Percentiles rank a stretch among this genome's conserved stretches.
Evolutionary conservation across 495 filamentous ascomycete genomes (phyloP).

Genomic region (Daldinia grandis): DNA sequence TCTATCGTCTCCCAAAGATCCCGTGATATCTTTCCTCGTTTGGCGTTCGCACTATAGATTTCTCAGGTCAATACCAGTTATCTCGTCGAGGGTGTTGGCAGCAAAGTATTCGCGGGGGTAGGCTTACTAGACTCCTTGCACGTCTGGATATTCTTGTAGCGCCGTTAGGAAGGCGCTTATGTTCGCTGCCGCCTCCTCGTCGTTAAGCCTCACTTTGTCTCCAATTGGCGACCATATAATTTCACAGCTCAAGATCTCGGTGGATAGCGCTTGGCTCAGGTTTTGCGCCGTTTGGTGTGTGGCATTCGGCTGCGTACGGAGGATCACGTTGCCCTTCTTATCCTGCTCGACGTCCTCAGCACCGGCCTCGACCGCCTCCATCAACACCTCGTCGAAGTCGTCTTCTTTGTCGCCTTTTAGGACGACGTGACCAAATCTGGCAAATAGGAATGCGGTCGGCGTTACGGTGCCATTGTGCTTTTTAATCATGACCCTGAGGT

Average conservation of each 20-base stretch:
- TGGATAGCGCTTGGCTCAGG: slow-evolving; percentile 63
- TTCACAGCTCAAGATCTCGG: slow-evolving; percentile 73
- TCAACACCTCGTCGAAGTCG: slow-evolving; percentile 78
- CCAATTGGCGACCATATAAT: slow-evolving; percentile 87
- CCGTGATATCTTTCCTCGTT: slow-evolving; percentile 54
- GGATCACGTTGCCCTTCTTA: slow-evolving; percentile 71
- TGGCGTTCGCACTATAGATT: slow-evolving; percentile 57
- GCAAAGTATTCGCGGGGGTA: background rate
- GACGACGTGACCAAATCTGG: slow-evolving; percentile 74
- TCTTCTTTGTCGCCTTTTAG: slow-evolving; percentile 65
- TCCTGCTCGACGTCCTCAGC: slow-evolving; percentile 81
- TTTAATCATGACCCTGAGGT: slow-evolving; percentile 74
- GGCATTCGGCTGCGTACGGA: slow-evolving; percentile 77
- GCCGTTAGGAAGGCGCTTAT: slow-evolving; percentile 63
- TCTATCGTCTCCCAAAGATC: slow-evolving; percentile 60
- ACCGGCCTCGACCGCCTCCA: slow-evolving; percentile 85
- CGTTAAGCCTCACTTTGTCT: slow-evolving; percentile 69
- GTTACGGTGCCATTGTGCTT: slow-evolving; percentile 71
- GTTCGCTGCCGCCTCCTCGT: slow-evolving; percentile 56
- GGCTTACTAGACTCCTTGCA: slow-evolving; percentile 69
- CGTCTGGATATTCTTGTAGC: slow-evolving; percentile 67
- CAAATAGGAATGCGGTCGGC: slow-evolving; percentile 83
- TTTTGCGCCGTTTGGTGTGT: slow-evolving; percentile 71
- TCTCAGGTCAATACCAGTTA: background rate
- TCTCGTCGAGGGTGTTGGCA: background rate